A percentile compares a stretch with the other conserved stretches of the same genome.
Conservation (phyloP, 1,284 basidiomycete genomes). For the Phellopilus nigrolimitatus region DNA sequence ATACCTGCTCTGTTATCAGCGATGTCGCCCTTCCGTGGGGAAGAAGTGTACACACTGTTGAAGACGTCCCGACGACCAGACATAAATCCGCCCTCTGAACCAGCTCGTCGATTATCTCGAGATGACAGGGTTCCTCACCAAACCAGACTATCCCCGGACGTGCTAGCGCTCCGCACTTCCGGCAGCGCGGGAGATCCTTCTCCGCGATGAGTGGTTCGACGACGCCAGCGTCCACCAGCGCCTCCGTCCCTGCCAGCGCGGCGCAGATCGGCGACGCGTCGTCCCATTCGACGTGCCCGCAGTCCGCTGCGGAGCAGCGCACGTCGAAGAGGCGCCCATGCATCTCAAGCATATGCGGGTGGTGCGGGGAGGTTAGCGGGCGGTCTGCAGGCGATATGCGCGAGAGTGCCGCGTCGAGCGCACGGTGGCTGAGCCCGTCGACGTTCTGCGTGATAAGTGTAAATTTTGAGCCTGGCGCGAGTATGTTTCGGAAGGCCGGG, state of each 20-base stretch:
- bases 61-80: slow-evolving; percentile 61
- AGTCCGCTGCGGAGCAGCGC: slow-evolving; percentile 41
- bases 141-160: slow-evolving; percentile 69
- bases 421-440: slow-evolving; percentile 50
- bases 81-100: slow-evolving; percentile 51
- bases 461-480: slow-evolving; percentile 42
- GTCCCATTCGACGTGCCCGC: slow-evolving; percentile 39
- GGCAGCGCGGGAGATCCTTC: slow-evolving; percentile 47
- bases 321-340: slow-evolving; percentile 59
- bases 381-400: slow-evolving; percentile 13
- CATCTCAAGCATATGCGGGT: slow-evolving; percentile 50
- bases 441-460: slow-evolving; percentile 65
- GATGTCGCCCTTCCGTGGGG: neutral
- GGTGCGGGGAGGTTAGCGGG: slow-evolving; percentile 20
- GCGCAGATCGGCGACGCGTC: slow-evolving; percentile 45
- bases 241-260: slow-evolving; percentile 48
- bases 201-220: slow-evolving; percentile 41
- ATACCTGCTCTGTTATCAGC: slow-evolving; percentile 31
- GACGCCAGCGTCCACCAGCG: slow-evolving; percentile 33
- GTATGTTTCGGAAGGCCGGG: slow-evolving; percentile 31
- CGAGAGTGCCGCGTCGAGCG: slow-evolving; percentile 23
- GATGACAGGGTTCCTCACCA: slow-evolving; percentile 44
- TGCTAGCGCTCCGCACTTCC: slow-evolving; percentile 43
- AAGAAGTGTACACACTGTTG: slow-evolving; percentile 41
- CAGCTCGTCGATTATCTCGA: slow-evolving; percentile 40